Percentiles rank a stretch among this genome's conserved stretches.
Evolutionary conservation across 371 early-diverging fungal species (phyloP).

Genomic region (Nematocida sp.): DNA sequence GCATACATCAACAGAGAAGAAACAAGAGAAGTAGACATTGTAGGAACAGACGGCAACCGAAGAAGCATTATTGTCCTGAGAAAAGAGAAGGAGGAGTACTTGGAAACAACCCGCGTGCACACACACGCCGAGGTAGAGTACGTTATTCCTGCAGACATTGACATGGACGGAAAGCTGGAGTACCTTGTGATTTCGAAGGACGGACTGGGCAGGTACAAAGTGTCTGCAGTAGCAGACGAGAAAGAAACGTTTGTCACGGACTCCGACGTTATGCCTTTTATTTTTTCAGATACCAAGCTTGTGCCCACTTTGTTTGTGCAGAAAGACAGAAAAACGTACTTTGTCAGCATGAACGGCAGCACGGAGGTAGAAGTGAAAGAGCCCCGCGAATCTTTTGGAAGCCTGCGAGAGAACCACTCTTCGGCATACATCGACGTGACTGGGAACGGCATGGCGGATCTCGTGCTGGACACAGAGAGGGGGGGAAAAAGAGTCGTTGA

Average conservation of each 20-base stretch:
- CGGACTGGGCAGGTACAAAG: neutral
- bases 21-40: slow-evolving; percentile 21
- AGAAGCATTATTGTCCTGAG: slow-evolving; percentile 3
- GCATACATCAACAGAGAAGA: slow-evolving; percentile 6
- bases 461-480: slow-evolving; percentile 41
- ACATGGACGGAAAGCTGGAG: slow-evolving; percentile 6
- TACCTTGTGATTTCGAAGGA: slow-evolving; percentile 20
- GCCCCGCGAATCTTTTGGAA: slow-evolving; percentile 30
- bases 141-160: slow-evolving; percentile 26
- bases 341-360: neutral
- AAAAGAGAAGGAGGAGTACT: slow-evolving; percentile 1
- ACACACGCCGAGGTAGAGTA: neutral
- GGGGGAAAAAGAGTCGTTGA: slow-evolving; percentile 35
- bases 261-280: slow-evolving; percentile 39
- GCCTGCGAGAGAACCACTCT: slow-evolving; percentile 47
- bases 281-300: neutral
- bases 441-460: slow-evolving; percentile 52
- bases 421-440: slow-evolving; percentile 57
- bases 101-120: neutral
- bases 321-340: neutral
- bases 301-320: slow-evolving; percentile 20
- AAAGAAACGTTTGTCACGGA: neutral
- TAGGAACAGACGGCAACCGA: slow-evolving; percentile 14
- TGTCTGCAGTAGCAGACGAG: neutral
- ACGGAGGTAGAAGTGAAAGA: neutral